These are phyloP conservation scores for Leishmania gerbilli DNA, from an alignment of 208 protist species.

Conservation along the genomic window DNA sequence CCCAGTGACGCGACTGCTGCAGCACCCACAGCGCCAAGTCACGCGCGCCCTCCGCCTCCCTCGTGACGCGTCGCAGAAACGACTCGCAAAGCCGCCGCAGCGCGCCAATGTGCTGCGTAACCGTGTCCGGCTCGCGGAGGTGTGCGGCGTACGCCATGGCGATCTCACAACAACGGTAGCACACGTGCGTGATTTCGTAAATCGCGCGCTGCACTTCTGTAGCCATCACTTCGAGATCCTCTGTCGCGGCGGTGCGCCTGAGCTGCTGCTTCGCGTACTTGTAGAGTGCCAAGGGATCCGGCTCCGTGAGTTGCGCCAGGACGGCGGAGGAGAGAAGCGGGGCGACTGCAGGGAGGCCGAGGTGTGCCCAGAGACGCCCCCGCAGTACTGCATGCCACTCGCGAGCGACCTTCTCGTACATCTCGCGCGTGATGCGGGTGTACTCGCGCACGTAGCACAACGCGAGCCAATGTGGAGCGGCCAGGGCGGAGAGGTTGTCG, in stretches of 20 bases:
- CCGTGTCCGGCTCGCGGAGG: neutral
- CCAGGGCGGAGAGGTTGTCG: constrained; percentile 26
- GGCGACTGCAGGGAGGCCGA: constrained; percentile 44
- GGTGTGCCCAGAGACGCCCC: constrained; percentile 19
- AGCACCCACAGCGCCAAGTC: constrained; percentile 63
- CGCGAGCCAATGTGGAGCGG: constrained; percentile 29
- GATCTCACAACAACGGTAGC: constrained; percentile 42
- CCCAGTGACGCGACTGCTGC: constrained; percentile 43
- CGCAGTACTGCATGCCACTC: constrained; percentile 37
- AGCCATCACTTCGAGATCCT: constrained; percentile 38
- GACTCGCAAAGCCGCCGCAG: constrained; percentile 45
- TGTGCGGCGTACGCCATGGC: constrained; percentile 26
- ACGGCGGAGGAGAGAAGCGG: constrained; percentile 55
- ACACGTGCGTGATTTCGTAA: constrained; percentile 31
- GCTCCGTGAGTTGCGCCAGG: constrained; percentile 53
- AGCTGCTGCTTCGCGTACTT: constrained; percentile 41
- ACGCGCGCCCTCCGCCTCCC: constrained; percentile 39
- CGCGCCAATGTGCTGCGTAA: constrained; percentile 31
- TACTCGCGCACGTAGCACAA: constrained; percentile 58
- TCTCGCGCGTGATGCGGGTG: constrained; percentile 37
- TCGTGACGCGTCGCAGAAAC: constrained; percentile 39
- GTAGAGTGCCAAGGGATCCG: constrained; percentile 25
- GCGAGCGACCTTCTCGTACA: constrained; percentile 21
- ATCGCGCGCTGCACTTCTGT: constrained; percentile 11
- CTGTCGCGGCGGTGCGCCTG: constrained; percentile 32